Conservation (phyloP, 2,329 filamentous ascomycete genomes). For the Aureobasidium sp. region DNA sequence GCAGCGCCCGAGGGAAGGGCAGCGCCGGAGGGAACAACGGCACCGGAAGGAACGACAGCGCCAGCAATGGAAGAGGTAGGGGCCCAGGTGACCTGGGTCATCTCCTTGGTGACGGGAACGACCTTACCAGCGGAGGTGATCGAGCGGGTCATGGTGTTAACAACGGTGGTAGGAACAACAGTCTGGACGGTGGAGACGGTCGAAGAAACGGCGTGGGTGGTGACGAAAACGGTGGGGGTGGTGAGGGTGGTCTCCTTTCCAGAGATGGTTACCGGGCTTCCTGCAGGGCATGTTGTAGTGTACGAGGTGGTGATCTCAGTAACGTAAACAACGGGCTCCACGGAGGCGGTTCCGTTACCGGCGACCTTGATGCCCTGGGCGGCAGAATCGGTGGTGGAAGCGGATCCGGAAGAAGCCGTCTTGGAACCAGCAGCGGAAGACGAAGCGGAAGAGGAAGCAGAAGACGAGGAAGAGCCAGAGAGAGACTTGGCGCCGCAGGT, state of each 20-base stretch:
- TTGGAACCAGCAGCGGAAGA: background rate
- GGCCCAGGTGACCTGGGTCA: slow-evolving; percentile 15
- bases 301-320: slow-evolving; percentile 1
- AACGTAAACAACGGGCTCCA: slow-evolving; percentile 9
- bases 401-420: background rate
- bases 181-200: slow-evolving; percentile 14
- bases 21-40: background rate
- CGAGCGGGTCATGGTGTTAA: background rate
- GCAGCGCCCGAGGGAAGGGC: background rate
- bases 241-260: background rate
- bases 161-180: slow-evolving; percentile 16
- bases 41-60: background rate
- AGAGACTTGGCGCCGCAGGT: slow-evolving; percentile 6
- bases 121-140: background rate
- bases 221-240: slow-evolving; percentile 10
- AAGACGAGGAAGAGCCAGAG: slow-evolving; percentile 13
- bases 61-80: slow-evolving; percentile 13
- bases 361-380: background rate
- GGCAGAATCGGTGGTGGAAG: background rate
- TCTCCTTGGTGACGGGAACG: slow-evolving; percentile 2
- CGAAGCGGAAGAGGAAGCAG: slow-evolving; percentile 2
- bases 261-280: background rate
- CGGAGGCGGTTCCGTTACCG: background rate
- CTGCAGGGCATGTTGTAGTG: slow-evolving; percentile 3
- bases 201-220: background rate